Percentiles rank a stretch among this genome's conserved stretches.
These are phyloP conservation scores for Amphibolis antarctica DNA, from an alignment of 106 monocot species.

Conservation along the genomic window DNA sequence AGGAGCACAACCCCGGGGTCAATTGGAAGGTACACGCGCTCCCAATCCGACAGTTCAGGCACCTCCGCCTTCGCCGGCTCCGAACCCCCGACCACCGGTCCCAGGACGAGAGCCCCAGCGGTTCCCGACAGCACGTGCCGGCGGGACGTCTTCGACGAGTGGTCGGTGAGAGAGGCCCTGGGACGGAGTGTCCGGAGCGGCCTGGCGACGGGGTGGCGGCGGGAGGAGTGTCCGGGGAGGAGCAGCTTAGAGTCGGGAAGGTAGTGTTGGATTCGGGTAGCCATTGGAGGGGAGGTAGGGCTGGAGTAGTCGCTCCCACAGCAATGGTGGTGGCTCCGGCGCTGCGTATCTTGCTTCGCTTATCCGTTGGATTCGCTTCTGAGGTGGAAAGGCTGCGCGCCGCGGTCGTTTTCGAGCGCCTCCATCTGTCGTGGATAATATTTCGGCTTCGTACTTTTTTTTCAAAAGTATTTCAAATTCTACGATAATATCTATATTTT, in stretches of 20 bases:
- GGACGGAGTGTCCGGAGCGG: slow-evolving; percentile 16
- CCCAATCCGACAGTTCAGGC: slow-evolving; percentile 79
- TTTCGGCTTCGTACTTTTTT: too few relatives aligned
- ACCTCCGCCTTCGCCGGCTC: slow-evolving; percentile 34
- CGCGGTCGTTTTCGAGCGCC: slow-evolving; percentile 14
- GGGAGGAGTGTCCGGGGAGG: slow-evolving; percentile 14
- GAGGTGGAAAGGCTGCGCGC: slow-evolving; percentile 1
- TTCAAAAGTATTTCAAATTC: too few relatives aligned
- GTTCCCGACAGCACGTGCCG: slow-evolving; percentile 50
- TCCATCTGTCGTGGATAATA: background rate
- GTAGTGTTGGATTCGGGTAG: slow-evolving; percentile 3
- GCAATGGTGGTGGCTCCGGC: background rate
- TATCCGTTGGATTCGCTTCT: background rate
- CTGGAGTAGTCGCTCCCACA: background rate
- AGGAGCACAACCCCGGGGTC: slow-evolving; percentile 91
- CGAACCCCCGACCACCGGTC: slow-evolving; percentile 6
- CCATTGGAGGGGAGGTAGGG: slow-evolving; percentile 13
- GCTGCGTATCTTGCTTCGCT: background rate
- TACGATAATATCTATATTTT: too few relatives aligned
- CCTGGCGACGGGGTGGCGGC: background rate
- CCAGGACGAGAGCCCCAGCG: slow-evolving; percentile 22
- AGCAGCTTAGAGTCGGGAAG: slow-evolving; percentile 26
- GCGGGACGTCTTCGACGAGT: slow-evolving; percentile 17
- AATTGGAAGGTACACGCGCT: slow-evolving; percentile 79
- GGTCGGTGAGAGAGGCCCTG: slow-evolving; percentile 1